phyloP scores from a whole-genome alignment of 2,329 filamentous ascomycete species.

The Pseudocercospora musae region DNA sequence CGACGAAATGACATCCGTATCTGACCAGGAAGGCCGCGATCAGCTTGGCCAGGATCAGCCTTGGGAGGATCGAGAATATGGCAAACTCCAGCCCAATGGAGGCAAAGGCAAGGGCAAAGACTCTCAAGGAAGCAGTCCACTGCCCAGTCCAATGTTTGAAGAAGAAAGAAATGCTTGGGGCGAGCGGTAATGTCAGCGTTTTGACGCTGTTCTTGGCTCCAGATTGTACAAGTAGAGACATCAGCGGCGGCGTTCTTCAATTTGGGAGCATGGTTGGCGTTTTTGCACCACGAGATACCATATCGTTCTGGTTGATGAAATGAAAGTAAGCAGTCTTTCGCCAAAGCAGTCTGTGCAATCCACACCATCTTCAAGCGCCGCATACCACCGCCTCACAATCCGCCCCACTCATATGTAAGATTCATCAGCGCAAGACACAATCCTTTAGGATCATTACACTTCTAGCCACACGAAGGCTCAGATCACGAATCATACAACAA shows the following conservation, averaged over 20 bases:
- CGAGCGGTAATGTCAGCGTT: slow-evolving; percentile 1
- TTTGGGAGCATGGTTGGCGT: background rate
- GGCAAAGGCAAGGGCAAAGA: slow-evolving; percentile 9
- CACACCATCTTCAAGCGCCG: background rate
- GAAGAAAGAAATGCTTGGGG: slow-evolving; percentile 30
- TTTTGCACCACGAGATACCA: slow-evolving; percentile 3
- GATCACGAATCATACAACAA: background rate
- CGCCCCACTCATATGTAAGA: background rate
- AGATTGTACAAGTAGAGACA: background rate
- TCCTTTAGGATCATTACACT: background rate
- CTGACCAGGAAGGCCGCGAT: slow-evolving; percentile 23
- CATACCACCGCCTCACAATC: background rate
- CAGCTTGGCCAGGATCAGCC: slow-evolving; percentile 29
- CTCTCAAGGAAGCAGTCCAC: slow-evolving; percentile 5
- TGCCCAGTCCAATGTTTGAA: slow-evolving; percentile 26
- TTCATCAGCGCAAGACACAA: slow-evolving; percentile 1
- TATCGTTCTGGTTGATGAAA: background rate
- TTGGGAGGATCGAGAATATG: slow-evolving; percentile 31
- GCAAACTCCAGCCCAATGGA: slow-evolving; percentile 6
- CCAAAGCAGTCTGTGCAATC: background rate
- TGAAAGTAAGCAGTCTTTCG: background rate
- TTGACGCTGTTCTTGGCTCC: background rate
- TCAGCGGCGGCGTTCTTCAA: slow-evolving; percentile 8
- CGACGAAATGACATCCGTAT: slow-evolving; percentile 30
- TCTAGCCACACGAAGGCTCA: background rate